Percentiles rank a stretch among this genome's conserved stretches.
These are phyloP conservation scores for Pseudogymnoascus sp. DNA, from an alignment of 2,329 filamentous ascomycete species.

Conservation along the genomic window DNA sequence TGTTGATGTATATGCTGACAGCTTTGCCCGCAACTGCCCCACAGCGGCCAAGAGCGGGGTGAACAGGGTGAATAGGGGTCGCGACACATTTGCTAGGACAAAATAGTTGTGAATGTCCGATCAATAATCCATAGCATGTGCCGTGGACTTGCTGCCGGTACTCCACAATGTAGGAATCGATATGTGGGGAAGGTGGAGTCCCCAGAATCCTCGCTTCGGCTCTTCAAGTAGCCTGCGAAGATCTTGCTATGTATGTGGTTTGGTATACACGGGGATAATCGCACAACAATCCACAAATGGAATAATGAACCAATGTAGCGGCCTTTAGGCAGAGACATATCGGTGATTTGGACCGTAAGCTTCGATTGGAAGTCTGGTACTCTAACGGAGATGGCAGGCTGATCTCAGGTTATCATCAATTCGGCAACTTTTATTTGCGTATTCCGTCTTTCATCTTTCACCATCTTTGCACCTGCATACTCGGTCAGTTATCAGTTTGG, in stretches of 20 bases:
- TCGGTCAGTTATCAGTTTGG: background rate
- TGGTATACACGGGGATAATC: background rate
- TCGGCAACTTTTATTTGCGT: background rate
- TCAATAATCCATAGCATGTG: slow-evolving; percentile 3
- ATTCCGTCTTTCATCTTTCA: background rate
- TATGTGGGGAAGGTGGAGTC: slow-evolving; percentile 3
- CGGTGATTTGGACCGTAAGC: background rate
- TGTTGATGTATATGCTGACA: slow-evolving; percentile 1
- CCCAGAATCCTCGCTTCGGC: background rate
- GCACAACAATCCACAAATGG: background rate
- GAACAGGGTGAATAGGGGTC: background rate
- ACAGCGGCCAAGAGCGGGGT: slow-evolving; percentile 6
- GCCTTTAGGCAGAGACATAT: background rate
- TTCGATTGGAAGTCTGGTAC: background rate
- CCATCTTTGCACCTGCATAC: background rate
- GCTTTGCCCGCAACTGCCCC: background rate
- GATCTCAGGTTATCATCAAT: background rate
- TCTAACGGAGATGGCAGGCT: background rate
- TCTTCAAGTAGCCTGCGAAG: background rate
- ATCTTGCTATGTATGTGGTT: background rate
- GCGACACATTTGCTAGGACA: background rate
- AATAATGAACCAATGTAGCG: background rate
- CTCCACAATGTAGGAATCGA: background rate
- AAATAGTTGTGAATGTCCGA: slow-evolving; percentile 2
- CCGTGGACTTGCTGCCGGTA: background rate